A percentile compares a stretch with the other conserved stretches of the same genome.
Conservation (phyloP, 306 rosid genomes). For the Vigna radiata region DNA sequence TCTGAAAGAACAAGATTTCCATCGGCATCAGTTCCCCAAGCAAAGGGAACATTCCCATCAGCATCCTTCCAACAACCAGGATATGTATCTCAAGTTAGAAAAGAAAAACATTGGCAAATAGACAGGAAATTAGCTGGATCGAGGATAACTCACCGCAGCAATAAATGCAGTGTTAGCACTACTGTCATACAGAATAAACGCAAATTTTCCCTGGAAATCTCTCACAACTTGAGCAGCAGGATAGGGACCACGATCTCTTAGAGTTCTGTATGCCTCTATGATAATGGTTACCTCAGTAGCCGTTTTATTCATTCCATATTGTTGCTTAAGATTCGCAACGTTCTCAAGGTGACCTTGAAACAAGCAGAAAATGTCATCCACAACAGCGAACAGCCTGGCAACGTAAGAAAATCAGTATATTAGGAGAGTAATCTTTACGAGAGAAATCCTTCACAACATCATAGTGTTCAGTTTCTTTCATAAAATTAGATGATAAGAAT, state of each 20-base stretch:
- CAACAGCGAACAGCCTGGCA: slow-evolving; percentile 87
- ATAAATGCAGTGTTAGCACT: slow-evolving; percentile 65
- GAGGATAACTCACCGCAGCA: slow-evolving; percentile 72
- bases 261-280: slow-evolving; percentile 90
- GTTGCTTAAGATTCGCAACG: slow-evolving; percentile 88
- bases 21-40: slow-evolving; percentile 96
- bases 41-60: slow-evolving; percentile 88
- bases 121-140: slow-evolving; percentile 16
- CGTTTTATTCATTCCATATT: slow-evolving; percentile 89
- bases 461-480: slow-evolving; percentile 27
- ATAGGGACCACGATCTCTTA: slow-evolving; percentile 97
- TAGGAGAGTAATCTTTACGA: not conserved
- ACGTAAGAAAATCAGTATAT: slow-evolving; percentile 5
- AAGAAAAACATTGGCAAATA: slow-evolving; percentile 26
- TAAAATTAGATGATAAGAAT: not conserved
- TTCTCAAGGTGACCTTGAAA: slow-evolving; percentile 94
- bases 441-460: not conserved
- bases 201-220: slow-evolving; percentile 92
- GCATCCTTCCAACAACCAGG: slow-evolving; percentile 60
- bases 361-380: slow-evolving; percentile 98
- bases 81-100: slow-evolving; percentile 26
- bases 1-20: slow-evolving; percentile 85
- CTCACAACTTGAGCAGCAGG: slow-evolving; percentile 96
- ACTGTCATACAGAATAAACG: slow-evolving; percentile 80
- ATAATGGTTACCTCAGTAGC: slow-evolving; percentile 86